Percentiles rank a stretch among this genome's conserved stretches.
Conservation (phyloP, 1,284 basidiomycete species). For the Caloboletus firmus region DNA sequence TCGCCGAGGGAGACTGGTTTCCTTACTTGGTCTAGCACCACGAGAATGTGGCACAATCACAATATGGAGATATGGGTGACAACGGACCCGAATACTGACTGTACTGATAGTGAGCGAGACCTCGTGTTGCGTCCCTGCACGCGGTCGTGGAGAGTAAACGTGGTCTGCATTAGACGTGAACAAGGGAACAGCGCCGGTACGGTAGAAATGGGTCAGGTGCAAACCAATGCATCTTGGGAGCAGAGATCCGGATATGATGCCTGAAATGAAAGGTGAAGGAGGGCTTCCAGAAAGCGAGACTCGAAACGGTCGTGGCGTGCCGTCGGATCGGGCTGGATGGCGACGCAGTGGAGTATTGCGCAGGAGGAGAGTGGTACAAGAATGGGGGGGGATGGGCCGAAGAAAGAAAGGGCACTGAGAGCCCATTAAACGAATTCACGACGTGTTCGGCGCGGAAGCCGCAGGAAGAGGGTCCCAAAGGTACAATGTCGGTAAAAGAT, state of each 20-base stretch:
- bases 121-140: conserved; percentile 9
- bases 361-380: conserved; percentile 17
- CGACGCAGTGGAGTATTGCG: conserved; percentile 11
- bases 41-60: conserved; percentile 1
- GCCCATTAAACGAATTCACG: conserved; percentile 6
- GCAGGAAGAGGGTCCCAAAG: neutral
- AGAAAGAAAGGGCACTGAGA: neutral
- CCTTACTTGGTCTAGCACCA: conserved; percentile 1
- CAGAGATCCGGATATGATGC: conserved; percentile 1
- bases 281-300: neutral
- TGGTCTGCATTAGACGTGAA: neutral
- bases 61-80: conserved; percentile 4
- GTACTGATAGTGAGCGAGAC: conserved; percentile 5
- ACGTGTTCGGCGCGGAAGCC: conserved; percentile 14
- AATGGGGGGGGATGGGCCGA: conserved; percentile 3
- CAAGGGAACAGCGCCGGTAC: neutral
- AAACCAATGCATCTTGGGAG: neutral
- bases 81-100: conserved; percentile 18
- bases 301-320: conserved; percentile 4
- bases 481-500: conserved; percentile 6
- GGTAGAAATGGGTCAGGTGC: neutral
- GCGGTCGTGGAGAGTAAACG: neutral
- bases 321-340: conserved; percentile 4
- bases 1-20: conserved; percentile 1
- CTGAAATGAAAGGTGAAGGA: conserved; percentile 9